phyloP scores from a whole-genome alignment of 495 filamentous ascomycete genomes.

The Talaromyces trachyspermus region DNA sequence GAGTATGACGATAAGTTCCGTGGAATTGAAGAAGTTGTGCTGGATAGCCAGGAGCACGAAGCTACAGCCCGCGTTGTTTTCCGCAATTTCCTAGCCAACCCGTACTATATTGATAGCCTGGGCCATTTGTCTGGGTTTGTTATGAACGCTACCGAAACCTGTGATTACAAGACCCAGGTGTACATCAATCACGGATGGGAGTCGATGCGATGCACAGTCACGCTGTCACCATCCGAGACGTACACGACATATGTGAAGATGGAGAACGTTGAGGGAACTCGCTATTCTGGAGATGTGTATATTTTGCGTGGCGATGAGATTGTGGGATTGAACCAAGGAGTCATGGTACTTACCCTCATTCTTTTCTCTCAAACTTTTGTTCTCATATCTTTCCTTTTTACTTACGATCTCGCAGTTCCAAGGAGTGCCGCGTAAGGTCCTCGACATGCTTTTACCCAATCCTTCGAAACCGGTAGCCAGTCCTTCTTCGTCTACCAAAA shows the following conservation, averaged over 20 bases:
- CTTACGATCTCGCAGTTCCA: conserved; percentile 43
- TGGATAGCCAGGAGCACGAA: conserved; percentile 62
- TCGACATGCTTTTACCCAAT: conserved; percentile 58
- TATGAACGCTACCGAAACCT: conserved; percentile 40
- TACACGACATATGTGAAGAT: conserved; percentile 37
- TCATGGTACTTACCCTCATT: conserved; percentile 30
- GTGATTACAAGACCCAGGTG: conserved; percentile 36
- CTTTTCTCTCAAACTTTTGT: neutral
- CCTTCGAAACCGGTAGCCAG: conserved; percentile 34
- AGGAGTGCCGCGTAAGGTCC: conserved; percentile 54
- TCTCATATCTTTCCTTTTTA: too few relatives aligned
- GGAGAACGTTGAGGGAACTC: conserved; percentile 29
- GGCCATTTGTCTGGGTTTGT: conserved; percentile 47
- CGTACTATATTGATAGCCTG: conserved; percentile 41
- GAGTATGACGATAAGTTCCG: conserved; percentile 50
- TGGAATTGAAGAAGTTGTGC: conserved; percentile 66
- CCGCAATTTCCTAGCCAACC: conserved; percentile 41
- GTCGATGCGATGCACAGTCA: conserved; percentile 22
- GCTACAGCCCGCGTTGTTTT: conserved; percentile 64
- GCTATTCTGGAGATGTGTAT: conserved; percentile 44
- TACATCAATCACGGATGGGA: conserved; percentile 40
- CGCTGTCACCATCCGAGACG: conserved; percentile 49
- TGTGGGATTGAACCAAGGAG: conserved; percentile 23
- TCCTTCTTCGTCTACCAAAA: too few relatives aligned
- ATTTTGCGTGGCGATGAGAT: conserved; percentile 39